Evolutionary conservation across 2,329 filamentous ascomycete species (phyloP), one percentile per base, ranked within the genome.

Genomic region (Trichoderma atroviride): DNA sequence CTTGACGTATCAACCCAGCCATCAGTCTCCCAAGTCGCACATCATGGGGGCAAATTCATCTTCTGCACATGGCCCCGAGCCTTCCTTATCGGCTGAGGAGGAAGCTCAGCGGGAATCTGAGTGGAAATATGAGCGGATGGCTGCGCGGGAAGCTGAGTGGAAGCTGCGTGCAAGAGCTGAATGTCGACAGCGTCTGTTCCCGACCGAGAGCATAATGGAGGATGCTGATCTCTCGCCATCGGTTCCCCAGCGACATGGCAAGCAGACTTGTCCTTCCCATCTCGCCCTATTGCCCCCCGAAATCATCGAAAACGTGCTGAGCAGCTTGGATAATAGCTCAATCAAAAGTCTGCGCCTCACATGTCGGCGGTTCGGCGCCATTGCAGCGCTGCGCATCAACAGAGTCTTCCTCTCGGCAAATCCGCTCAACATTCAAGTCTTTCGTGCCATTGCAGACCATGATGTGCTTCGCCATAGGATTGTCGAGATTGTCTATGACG

Each of bases 401-500:
- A 11, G 47, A 24, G 47, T 50, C 9, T 50, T 50, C 22, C 47
- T 50, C 47, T 50, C 47, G 10, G 47, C 47, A 50, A 50, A 50
- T 50, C 47, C 47, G 4, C 47, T 50, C 11, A 55, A 53, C 5
- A 27, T 29, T 19, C 11, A 72, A 5, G 71, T 74, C 5, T 74
- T 76, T 3, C 59, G 33, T 2, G 59, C 67, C 2, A 60, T 76
- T 14, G 72, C 71, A 0, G 57, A 69, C 4, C 69, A 74, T 19
- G 64, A 73, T 1, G 0, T 19, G 3, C 71, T 70, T 27, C 57
- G 72, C 5, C 13, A 68, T 2, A 11, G 59, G 0, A 40, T 76
- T 3, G 33, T 55, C 2, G 70, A 73, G 56, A 64, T 75, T 4
- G 52, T 76, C 0, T 74, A 71, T 16, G 74, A 75, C 52, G 73